Evolutionary conservation across 108 stramenopile genomes (phyloP).

Genomic region (Pseudonitzschia pungens): DNA sequence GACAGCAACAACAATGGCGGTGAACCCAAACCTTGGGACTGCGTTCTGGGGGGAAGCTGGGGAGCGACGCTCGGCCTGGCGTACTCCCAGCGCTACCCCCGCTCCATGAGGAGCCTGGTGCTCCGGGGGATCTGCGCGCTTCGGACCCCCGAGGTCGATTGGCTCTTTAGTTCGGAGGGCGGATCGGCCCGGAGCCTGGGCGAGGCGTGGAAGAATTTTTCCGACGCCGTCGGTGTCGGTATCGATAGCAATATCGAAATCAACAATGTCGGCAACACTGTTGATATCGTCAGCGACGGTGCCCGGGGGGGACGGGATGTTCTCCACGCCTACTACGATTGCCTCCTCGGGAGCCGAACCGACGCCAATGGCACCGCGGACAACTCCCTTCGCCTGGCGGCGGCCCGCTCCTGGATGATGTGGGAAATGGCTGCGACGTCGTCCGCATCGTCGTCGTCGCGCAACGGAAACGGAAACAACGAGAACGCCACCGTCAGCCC

Average conservation of each 20-base stretch:
- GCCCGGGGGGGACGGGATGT: constrained; percentile 17
- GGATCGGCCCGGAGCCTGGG: constrained; percentile 30
- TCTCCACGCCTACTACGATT: constrained; percentile 59
- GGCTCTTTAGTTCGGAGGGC: constrained; percentile 52
- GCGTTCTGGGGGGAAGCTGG: constrained; percentile 89
- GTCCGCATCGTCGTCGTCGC: constrained; percentile 23
- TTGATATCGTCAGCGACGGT: background rate
- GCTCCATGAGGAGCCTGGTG: constrained; percentile 52
- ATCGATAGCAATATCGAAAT: too few relatives aligned
- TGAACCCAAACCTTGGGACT: constrained; percentile 53
- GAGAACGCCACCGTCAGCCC: background rate
- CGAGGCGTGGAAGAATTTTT: constrained; percentile 49
- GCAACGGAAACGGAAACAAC: background rate
- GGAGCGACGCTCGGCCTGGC: constrained; percentile 85
- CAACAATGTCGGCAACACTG: too few relatives aligned
- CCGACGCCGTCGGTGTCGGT: background rate
- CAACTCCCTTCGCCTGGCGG: constrained; percentile 27
- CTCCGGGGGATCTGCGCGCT: constrained; percentile 84
- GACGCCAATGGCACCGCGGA: background rate
- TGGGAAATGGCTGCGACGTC: constrained; percentile 54
- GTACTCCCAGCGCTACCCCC: constrained; percentile 76
- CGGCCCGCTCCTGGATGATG: constrained; percentile 56
- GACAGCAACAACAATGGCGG: background rate
- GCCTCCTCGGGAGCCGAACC: constrained; percentile 43
- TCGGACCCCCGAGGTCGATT: constrained; percentile 71